Percentiles rank a stretch among this genome's conserved stretches.
Evolutionary conservation across 2,329 filamentous ascomycete species (phyloP).

Genomic region (Purpureocillium takamizusanense): DNA sequence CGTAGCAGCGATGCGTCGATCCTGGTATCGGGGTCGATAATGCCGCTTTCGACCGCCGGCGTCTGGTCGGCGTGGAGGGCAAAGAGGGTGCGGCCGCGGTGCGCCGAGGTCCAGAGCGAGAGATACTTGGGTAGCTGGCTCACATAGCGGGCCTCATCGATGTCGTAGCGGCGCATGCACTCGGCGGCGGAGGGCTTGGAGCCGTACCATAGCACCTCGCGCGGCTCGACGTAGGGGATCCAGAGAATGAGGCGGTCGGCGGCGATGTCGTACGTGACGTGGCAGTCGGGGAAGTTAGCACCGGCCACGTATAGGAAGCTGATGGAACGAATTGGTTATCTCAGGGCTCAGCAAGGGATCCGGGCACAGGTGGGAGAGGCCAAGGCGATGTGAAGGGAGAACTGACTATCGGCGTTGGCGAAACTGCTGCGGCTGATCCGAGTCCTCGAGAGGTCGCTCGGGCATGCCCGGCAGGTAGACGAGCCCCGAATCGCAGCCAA

Average conservation of each 20-base stretch:
- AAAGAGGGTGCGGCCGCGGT: conserved; percentile 29
- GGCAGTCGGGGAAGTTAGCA: conserved; percentile 43
- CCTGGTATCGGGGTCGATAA: conserved; percentile 16
- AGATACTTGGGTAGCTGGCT: conserved; percentile 41
- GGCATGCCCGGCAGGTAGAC: conserved; percentile 47
- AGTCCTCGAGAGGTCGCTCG: conserved; percentile 45
- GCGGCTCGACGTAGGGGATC: conserved; percentile 60
- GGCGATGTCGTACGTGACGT: conserved; percentile 47
- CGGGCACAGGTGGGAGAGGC: too few species aligned
- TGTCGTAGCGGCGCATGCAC: conserved; percentile 52
- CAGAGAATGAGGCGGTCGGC: conserved; percentile 60
- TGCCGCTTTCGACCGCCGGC: conserved; percentile 7
- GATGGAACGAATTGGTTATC: too few species aligned
- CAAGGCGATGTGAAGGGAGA: background rate
- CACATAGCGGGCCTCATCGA: conserved; percentile 61
- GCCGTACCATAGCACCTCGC: conserved; percentile 55
- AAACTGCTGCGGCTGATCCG: conserved; percentile 46
- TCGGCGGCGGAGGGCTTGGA: conserved; percentile 50
- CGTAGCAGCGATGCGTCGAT: conserved; percentile 47
- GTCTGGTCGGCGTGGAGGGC: conserved; percentile 40
- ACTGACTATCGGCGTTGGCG: conserved; percentile 50
- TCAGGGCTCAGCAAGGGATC: too few species aligned
- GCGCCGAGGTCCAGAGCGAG: conserved; percentile 21
- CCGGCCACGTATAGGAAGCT: conserved; percentile 54
- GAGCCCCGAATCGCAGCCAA: conserved; percentile 39